Conservation (phyloP, 208 protist species). For the Wallacemonas sp. region DNA sequence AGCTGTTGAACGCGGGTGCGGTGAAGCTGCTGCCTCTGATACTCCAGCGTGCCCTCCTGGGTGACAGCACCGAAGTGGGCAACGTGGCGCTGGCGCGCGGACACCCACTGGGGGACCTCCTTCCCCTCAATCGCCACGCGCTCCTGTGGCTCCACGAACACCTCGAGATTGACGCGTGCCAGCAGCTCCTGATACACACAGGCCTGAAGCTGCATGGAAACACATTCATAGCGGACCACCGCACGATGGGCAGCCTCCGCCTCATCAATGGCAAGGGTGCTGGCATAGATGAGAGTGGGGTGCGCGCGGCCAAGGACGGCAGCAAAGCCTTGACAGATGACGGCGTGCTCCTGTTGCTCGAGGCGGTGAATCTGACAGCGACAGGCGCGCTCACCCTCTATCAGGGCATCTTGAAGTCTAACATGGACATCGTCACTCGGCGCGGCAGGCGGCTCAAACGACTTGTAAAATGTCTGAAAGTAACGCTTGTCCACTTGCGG, state of each 20-base stretch:
- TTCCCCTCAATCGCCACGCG: slow-evolving; percentile 25
- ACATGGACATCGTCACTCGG: slow-evolving; percentile 8
- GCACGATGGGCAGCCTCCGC: slow-evolving; percentile 27
- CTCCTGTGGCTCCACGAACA: slow-evolving; percentile 26
- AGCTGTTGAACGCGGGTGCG: slow-evolving; percentile 29
- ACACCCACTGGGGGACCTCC: slow-evolving; percentile 38
- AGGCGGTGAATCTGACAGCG: slow-evolving; percentile 16
- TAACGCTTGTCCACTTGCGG: slow-evolving; percentile 15
- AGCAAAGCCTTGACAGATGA: slow-evolving; percentile 31
- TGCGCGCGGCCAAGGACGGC: slow-evolving; percentile 19
- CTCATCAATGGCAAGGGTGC: slow-evolving; percentile 24
- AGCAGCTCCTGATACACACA: slow-evolving; percentile 29
- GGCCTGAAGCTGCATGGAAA: slow-evolving; percentile 35
- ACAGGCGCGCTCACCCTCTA: neutral
- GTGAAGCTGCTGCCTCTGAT: slow-evolving; percentile 11
- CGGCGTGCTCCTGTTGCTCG: slow-evolving; percentile 28
- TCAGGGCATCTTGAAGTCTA: neutral
- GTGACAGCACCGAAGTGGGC: slow-evolving; percentile 3
- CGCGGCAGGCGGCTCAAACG: slow-evolving; percentile 25
- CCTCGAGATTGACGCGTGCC: slow-evolving; percentile 28
- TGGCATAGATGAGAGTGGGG: slow-evolving; percentile 19
- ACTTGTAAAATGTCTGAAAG: slow-evolving; percentile 50
- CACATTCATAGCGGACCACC: slow-evolving; percentile 35
- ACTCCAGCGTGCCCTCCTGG: neutral
- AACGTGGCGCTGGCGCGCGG: slow-evolving; percentile 22